Base-by-base conservation (phyloP, 305 asterid species). In the Andrographis paniculata region DNA sequence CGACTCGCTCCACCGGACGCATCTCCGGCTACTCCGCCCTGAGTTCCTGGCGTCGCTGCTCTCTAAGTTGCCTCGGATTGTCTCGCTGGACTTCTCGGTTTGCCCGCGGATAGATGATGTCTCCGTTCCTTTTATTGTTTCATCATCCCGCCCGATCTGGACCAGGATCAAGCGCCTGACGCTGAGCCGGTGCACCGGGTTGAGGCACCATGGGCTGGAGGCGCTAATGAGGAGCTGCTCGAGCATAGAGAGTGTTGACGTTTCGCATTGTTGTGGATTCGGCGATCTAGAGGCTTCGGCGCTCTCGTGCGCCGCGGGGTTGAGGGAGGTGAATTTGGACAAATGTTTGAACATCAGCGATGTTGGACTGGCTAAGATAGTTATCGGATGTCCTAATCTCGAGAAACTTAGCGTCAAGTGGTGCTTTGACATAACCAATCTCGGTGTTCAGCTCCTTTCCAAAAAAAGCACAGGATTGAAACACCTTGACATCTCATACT, bases 281-380 rank as follows among this genome's bases (percentile, higher is more conserved):
- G 94, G 89, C 0, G 94, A 82, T 57, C 65, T 64, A 36, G 94
- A 82, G 66, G 89, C 81, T 20, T 73, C 78, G 39, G 84, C 82
- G 43, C 48, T 82, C 17, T 67, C 89, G 18, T 20, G 50, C 28
- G 71, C 70, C 17, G 56, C 36, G 35, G 53, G 42, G 61, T 56
- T 82, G 72, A 76, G 36, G 66, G 82, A 74, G 17, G 48, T 79
- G 37, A 72, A 47, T 30, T 21, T 79, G 55, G 84, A 76, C 55
- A 79, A 65, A 64, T 82, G 94, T 9, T 50, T 74, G 63, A 55
- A 66, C 18, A 18, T 79, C 14, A 64, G 75, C 41, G 94, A 82
- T 45, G 80, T 77, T 12, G 89, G 94, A 51, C 61, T 82, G 72
- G 94, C 80, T 6, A 64, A 70, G 24, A 55, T 79, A 1, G 87